Percentiles rank a stretch among this genome's conserved stretches.
Conservation (phyloP, 2,329 filamentous ascomycete genomes). For the Monosporascus sp. region DNA sequence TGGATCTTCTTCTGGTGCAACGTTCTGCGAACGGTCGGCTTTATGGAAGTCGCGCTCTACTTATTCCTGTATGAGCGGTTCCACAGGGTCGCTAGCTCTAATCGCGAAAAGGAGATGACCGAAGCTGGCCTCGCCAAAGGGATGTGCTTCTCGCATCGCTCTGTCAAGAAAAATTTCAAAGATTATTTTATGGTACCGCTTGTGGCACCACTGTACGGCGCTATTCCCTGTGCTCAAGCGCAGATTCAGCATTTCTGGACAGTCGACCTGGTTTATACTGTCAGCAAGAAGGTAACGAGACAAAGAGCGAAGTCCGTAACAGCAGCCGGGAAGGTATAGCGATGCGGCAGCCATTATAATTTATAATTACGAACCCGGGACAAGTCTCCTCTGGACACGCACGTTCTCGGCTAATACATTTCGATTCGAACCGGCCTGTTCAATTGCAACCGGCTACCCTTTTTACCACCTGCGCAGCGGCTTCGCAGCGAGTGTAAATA, state of each 20-base stretch:
- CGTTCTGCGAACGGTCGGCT: slow-evolving; percentile 53
- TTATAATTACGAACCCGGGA: slow-evolving; percentile 13
- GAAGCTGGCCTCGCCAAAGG: slow-evolving; percentile 58
- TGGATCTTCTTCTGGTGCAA: slow-evolving; percentile 59
- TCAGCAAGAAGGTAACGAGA: slow-evolving; percentile 63
- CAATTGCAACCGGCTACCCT: slow-evolving; percentile 23
- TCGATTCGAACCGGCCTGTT: slow-evolving; percentile 19
- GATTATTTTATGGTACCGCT: slow-evolving; percentile 63
- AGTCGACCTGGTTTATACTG: slow-evolving; percentile 62
- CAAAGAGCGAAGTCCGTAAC: slow-evolving; percentile 41
- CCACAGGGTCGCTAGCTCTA: slow-evolving; percentile 55
- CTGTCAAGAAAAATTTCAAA: slow-evolving; percentile 48
- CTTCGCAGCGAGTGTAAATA: slow-evolving; percentile 41
- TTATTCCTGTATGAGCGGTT: slow-evolving; percentile 64
- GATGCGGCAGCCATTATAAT: slow-evolving; percentile 6
- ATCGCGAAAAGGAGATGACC: slow-evolving; percentile 61
- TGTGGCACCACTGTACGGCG: slow-evolving; percentile 62
- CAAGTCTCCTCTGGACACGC: slow-evolving; percentile 5
- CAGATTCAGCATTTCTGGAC: slow-evolving; percentile 68
- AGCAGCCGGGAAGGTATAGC: slow-evolving; percentile 41
- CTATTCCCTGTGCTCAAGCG: slow-evolving; percentile 62
- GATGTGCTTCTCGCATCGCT: slow-evolving; percentile 60
- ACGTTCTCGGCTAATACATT: slow-evolving; percentile 21
- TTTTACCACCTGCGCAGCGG: slow-evolving; percentile 26
- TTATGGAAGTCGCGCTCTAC: slow-evolving; percentile 58